Conservation (phyloP, 345 rosid species). For the Brassica juncea region DNA sequence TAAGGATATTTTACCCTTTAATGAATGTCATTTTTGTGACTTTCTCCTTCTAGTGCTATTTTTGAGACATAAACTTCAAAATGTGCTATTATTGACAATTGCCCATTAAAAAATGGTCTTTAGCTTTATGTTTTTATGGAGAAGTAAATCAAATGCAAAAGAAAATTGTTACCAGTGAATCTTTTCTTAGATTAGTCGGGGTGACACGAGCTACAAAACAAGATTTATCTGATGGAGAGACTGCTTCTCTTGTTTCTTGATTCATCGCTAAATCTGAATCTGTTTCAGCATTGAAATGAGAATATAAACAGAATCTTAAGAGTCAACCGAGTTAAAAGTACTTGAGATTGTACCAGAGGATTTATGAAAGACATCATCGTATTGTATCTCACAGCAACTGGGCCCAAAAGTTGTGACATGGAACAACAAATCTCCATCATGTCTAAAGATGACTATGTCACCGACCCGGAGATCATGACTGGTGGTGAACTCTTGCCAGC, state of each 20-base stretch:
- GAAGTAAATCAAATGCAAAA: neutral
- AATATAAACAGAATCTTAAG: neutral
- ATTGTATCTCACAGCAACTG: conserved; percentile 28
- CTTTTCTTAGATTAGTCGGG: neutral
- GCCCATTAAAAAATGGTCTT: too few relatives aligned
- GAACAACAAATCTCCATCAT: conserved; percentile 11
- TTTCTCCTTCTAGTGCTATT: too few relatives aligned
- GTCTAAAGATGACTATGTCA: conserved; percentile 27
- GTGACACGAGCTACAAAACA: conserved; percentile 15
- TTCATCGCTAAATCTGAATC: neutral
- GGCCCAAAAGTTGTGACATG: conserved; percentile 23
- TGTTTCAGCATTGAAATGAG: neutral
- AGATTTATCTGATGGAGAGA: conserved; percentile 17
- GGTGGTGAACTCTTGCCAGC: conserved; percentile 28
- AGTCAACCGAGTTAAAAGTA: neutral
- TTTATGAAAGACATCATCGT: neutral
- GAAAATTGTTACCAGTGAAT: conserved; percentile 3
- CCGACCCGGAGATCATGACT: conserved; percentile 27
- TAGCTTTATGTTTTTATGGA: neutral
- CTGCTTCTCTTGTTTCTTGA: neutral
- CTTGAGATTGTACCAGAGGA: conserved; percentile 12
- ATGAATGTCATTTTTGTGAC: too few relatives aligned
- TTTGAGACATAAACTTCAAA: too few relatives aligned
- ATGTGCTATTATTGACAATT: too few relatives aligned
- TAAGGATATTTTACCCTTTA: too few relatives aligned